Conservation (phyloP, 768 basidiomycete genomes). For the Leucosporidium creatinivorum region DNA sequence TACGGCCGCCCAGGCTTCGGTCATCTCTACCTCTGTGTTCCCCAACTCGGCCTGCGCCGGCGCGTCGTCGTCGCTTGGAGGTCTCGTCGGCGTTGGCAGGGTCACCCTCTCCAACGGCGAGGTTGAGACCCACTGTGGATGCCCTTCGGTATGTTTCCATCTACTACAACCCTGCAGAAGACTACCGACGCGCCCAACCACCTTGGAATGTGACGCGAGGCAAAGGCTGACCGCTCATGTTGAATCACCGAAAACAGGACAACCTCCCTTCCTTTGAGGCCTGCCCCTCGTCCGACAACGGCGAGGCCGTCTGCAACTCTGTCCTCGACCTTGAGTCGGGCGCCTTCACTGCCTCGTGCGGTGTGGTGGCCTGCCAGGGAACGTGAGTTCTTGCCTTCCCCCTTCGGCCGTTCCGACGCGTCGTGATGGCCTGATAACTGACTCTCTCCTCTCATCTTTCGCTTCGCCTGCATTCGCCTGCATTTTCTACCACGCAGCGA, state of each 20-base stretch:
- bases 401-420: neutral
- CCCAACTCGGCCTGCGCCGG: constrained; percentile 30
- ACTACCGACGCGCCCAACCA: too few relatives aligned
- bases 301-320: constrained; percentile 29
- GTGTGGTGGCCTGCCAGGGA: constrained; percentile 20
- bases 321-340: constrained; percentile 21
- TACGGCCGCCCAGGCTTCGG: constrained; percentile 15
- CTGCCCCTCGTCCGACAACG: constrained; percentile 20
- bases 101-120: constrained; percentile 24
- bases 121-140: constrained; percentile 31
- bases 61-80: constrained; percentile 10
- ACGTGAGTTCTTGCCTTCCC: constrained; percentile 4
- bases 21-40: constrained; percentile 29
- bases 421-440: neutral
- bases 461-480: neutral
- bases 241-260: constrained; percentile 15
- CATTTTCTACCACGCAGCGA: constrained; percentile 1
- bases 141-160: constrained; percentile 20
- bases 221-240: too few relatives aligned
- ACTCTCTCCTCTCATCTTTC: neutral
- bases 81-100: constrained; percentile 27
- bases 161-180: too few relatives aligned
- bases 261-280: constrained; percentile 23
- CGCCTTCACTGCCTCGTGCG: constrained; percentile 23
- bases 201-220: too few relatives aligned